Evolutionary conservation across 208 protist genomes (phyloP), one percentile per base, ranked within the genome.

Genomic region (Porcisia hertigi): DNA sequence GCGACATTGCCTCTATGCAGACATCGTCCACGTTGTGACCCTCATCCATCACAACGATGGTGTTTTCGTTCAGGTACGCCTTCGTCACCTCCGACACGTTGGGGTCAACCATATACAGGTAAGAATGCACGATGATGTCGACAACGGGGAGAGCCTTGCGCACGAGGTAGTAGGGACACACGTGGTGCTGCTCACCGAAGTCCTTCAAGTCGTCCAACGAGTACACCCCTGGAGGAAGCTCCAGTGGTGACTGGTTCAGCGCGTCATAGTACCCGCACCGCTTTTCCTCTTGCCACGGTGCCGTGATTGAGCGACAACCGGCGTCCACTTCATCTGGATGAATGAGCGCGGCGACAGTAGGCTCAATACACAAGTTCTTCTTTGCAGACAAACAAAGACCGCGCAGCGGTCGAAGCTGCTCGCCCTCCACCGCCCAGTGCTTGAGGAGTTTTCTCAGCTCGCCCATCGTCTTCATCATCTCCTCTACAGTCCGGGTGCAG

Each of bases 1-100:
- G 90, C 71, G 95, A 99, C 85, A 99, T 95, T 9, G 97, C 92
- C 80, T 99, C 99, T 79, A 99, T 99, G 85, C 99, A 99, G 9
- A 99, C 98, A 81, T 99, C 99, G 84, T 99, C 99, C 57, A 99
- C 99, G 84, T 99, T 99, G 87, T 99, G 99, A 5, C 98, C 99
- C 85, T 99, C 99, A 81, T 99, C 99, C 90, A 99, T 99, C 5
- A 99, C 97, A 11, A 99, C 94, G 69, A 99, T 99, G 14, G 91
- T 98, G 73, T 99, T 97, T 64, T 94, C 95, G 52, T 93, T 88
- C 55, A 99, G 82, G 43, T 94, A 91, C 77, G 92, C 92, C 1
- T 96, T 95, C 0, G 99, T 96, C 9, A 99, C 86, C 23, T 94
- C 91, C 6, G 97, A 87, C 57, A 99, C 99, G 77, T 99, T 98